phyloP scores from a whole-genome alignment of 73 alveolate genomes.

The Loxodes magnus region DNA sequence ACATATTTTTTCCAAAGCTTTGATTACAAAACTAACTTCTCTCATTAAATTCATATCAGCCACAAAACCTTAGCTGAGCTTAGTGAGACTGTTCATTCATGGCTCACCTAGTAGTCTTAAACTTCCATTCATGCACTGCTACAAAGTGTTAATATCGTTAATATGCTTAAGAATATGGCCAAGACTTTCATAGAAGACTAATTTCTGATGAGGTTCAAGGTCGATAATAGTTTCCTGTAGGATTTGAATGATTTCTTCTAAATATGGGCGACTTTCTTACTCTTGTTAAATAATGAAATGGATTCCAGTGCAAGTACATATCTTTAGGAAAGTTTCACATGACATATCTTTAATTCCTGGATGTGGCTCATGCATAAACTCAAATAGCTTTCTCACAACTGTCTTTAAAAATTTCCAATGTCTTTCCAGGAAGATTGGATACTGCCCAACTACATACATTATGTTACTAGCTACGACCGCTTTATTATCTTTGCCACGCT shows the following conservation, averaged over 20 bases:
- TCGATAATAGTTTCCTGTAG: constrained; percentile 67
- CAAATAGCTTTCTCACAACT: constrained; percentile 90
- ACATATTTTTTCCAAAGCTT: constrained; percentile 76
- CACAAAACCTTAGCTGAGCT: constrained; percentile 44
- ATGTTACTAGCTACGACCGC: constrained; percentile 85
- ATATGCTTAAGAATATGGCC: constrained; percentile 84
- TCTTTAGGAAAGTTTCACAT: constrained; percentile 86
- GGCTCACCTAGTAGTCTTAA: constrained; percentile 52
- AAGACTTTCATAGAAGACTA: constrained; percentile 86
- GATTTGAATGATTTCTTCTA: constrained; percentile 73
- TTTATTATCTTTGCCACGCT: constrained; percentile 48
- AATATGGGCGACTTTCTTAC: constrained; percentile 77
- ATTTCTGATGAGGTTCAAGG: constrained; percentile 73
- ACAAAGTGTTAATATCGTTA: constrained; percentile 33
- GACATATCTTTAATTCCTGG: constrained; percentile 98
- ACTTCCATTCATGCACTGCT: constrained; percentile 31
- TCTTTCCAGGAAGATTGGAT: constrained; percentile 82
- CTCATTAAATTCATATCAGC: constrained; percentile 49
- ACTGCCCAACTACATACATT: constrained; percentile 96
- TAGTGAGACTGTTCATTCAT: constrained; percentile 55
- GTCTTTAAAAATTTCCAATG: constrained; percentile 97
- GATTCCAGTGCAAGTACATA: constrained; percentile 56
- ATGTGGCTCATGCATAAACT: constrained; percentile 94
- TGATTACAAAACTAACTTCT: constrained; percentile 58
- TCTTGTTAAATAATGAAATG: constrained; percentile 47